Conservation (phyloP, 129 eudicot species). For the Centrapalus pauciflorus region DNA sequence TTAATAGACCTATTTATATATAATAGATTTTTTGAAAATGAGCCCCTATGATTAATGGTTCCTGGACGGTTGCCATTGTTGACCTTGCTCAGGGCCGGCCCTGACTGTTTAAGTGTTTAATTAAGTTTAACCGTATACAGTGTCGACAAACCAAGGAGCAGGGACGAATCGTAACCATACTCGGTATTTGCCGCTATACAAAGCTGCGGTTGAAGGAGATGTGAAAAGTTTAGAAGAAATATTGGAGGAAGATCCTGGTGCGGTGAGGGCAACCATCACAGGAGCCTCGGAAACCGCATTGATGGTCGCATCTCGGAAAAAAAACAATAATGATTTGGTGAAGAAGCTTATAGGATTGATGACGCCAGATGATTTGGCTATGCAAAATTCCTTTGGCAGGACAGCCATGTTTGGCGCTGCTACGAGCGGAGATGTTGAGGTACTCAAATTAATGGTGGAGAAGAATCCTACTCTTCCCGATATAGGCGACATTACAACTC, state of each 20-base stretch:
- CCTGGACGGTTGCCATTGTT: too few relatives aligned
- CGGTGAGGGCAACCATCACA: constrained; percentile 5
- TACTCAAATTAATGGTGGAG: neutral
- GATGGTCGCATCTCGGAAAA: constrained; percentile 5
- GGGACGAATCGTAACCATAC: neutral
- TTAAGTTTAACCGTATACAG: neutral
- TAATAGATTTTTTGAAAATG: too few relatives aligned
- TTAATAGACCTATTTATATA: too few relatives aligned
- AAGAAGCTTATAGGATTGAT: constrained; percentile 5
- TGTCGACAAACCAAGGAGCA: neutral
- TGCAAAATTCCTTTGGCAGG: constrained; percentile 13
- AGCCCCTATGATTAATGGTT: too few relatives aligned
- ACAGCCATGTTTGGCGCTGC: constrained; percentile 17
- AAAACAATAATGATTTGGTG: neutral
- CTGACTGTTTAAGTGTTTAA: too few relatives aligned
- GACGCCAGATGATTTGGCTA: constrained; percentile 7
- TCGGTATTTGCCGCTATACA: neutral
- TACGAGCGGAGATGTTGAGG: neutral
- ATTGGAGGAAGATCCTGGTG: constrained; percentile 2
- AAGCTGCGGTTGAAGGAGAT: constrained; percentile 12
- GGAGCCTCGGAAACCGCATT: constrained; percentile 21
- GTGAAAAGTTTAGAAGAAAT: neutral
- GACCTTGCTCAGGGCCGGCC: too few relatives aligned
- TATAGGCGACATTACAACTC: constrained; percentile 1
- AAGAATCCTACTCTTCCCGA: constrained; percentile 8